Evolutionary conservation across 768 basidiomycete genomes (phyloP), one percentile per base, ranked within the genome.

Genomic region (Auriscalpium microsporum): DNA sequence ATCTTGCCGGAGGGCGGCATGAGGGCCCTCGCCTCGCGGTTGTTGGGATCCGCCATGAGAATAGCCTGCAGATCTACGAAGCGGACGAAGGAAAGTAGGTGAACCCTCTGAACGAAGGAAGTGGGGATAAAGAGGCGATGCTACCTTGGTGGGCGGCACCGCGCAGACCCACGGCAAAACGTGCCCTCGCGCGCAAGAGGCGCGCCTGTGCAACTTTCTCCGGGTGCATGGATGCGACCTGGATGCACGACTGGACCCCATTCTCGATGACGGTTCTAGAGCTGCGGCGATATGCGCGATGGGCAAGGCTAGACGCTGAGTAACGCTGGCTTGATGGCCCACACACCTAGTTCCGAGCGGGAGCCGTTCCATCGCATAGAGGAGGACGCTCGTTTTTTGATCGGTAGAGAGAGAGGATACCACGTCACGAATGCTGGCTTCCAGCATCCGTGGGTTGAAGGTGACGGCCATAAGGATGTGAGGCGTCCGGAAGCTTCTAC

Each of bases 281-380:
- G 50, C 78, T 79, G 58, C 17, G 58, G 36, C 49, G n/a, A 48
- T 42, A 16, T 14, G 23, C 44, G 10, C 47, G 51, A 53, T 50
- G 54, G 51, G 53, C 34, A 46, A 36, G 53, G 46, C 50, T 34
- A 23, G 46, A 28, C 52, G 23, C 16, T 13, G 33, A 16, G 21
- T 50, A 28, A n/a, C 17, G 19, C 17, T n/a, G 56, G n/a, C 37
- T 50, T 46, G 14, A 50, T 33, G 40, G 45, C n/a, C 56, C 11
- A 58, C 52, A n/a, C 65, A 69, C 56, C 65, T 86, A 83, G 83
- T 78, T 56, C 90, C 84, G 48, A 78, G 74, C 51, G 84, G 81
- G 57, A 95, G 80, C 63, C 85, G 86, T 60, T 85, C 83, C 77
- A 93, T 82, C n/a, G 90, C 90, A 60, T 87, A 83, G 49, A 92